Conservation (phyloP, 2,329 filamentous ascomycete species). For the Colletotrichum zoysiae region DNA sequence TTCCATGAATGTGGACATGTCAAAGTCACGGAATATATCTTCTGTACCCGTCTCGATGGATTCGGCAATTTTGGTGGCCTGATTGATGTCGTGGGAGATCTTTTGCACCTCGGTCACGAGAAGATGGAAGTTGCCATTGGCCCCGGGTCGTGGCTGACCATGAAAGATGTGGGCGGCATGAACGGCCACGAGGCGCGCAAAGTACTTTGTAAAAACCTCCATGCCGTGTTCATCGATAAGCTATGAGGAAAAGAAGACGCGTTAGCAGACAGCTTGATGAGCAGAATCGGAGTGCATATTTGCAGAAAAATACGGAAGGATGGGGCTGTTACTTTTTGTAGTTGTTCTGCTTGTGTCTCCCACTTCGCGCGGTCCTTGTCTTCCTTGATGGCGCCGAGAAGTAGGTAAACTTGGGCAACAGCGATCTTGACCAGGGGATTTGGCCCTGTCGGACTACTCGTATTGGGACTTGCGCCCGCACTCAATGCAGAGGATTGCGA, state of each 20-base stretch:
- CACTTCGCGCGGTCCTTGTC: slow-evolving; percentile 92
- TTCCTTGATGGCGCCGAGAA: slow-evolving; percentile 94
- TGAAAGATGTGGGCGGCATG: slow-evolving; percentile 95
- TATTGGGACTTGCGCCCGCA: slow-evolving; percentile 72
- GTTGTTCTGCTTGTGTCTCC: slow-evolving; percentile 90
- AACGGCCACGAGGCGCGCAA: slow-evolving; percentile 89
- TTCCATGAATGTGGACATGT: slow-evolving; percentile 94
- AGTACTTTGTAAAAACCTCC: slow-evolving; percentile 98
- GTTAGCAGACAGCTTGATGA: slow-evolving; percentile 37
- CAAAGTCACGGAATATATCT: slow-evolving; percentile 95
- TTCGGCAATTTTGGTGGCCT: slow-evolving; percentile 92
- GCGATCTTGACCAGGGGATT: slow-evolving; percentile 90
- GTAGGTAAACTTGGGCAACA: slow-evolving; percentile 92
- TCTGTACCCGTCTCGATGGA: slow-evolving; percentile 91
- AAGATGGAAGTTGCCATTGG: slow-evolving; percentile 87
- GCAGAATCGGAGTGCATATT: slow-evolving; percentile 3
- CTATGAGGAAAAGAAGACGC: slow-evolving; percentile 57
- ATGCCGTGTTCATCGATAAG: slow-evolving; percentile 98
- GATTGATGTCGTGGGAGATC: slow-evolving; percentile 81
- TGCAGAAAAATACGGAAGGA: slow-evolving; percentile 23
- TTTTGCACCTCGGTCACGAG: slow-evolving; percentile 88
- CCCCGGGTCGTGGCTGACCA: slow-evolving; percentile 76
- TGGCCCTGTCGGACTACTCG: slow-evolving; percentile 71
- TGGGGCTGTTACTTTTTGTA: slow-evolving; percentile 79
- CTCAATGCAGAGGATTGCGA: slow-evolving; percentile 69